phyloP scores from a whole-genome alignment of 2,329 filamentous ascomycete genomes.

The Colletotrichum abscissum region DNA sequence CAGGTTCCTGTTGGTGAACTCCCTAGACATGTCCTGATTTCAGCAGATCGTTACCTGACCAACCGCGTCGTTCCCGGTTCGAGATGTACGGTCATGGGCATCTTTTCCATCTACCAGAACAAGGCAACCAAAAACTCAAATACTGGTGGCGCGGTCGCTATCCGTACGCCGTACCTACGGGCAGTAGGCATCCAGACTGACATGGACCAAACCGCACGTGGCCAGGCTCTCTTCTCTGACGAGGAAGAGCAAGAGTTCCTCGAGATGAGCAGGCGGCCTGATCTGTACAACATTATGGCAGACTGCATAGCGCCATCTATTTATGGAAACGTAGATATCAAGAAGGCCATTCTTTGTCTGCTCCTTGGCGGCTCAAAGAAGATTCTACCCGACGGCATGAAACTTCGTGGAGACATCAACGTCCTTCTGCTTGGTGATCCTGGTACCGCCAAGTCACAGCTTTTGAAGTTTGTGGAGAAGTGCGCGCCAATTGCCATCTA shows the following conservation, averaged over 20 bases:
- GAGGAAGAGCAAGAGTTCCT: slow-evolving; percentile 97
- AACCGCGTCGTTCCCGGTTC: slow-evolving; percentile 97
- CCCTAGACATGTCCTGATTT: slow-evolving; percentile 93
- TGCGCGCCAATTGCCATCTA: slow-evolving; percentile 97
- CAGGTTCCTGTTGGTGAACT: slow-evolving; percentile 97
- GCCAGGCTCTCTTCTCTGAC: slow-evolving; percentile 85
- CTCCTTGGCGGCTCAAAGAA: slow-evolving; percentile 97
- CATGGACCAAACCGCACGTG: slow-evolving; percentile 88
- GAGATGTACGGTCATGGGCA: slow-evolving; percentile 93
- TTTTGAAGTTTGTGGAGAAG: slow-evolving; percentile 97
- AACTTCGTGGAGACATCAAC: slow-evolving; percentile 96
- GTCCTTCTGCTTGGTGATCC: slow-evolving; percentile 96
- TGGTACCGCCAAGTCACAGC: slow-evolving; percentile 96
- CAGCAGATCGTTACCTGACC: slow-evolving; percentile 94
- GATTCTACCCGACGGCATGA: slow-evolving; percentile 97
- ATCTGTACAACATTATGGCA: slow-evolving; percentile 92
- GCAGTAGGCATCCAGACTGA: slow-evolving; percentile 94
- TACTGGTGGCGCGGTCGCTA: slow-evolving; percentile 85
- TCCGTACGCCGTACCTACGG: slow-evolving; percentile 93
- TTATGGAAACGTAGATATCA: slow-evolving; percentile 95
- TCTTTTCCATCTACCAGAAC: slow-evolving; percentile 97
- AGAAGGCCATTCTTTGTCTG: slow-evolving; percentile 95
- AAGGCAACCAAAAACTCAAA: slow-evolving; percentile 85
- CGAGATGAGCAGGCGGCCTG: slow-evolving; percentile 88
- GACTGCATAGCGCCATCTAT: slow-evolving; percentile 97